Evolutionary conservation across 306 rosid species (phyloP).

Genomic region (Acacia crassicarpa): DNA sequence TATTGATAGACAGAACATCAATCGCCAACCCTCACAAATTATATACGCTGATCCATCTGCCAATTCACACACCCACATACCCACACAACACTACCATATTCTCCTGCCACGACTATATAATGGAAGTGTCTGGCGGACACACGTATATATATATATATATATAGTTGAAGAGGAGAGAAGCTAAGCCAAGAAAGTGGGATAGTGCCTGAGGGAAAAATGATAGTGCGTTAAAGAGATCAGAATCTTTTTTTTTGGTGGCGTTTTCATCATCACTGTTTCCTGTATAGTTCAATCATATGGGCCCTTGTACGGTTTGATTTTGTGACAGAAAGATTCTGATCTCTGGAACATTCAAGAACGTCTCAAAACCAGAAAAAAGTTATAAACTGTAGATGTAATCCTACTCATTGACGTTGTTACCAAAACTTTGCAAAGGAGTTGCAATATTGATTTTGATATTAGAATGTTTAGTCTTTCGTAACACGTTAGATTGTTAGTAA

Average conservation of each 20-base stretch:
- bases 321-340: not conserved
- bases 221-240: constrained; percentile 28
- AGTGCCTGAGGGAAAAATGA: not conserved
- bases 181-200: not conserved
- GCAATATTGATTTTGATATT: not conserved
- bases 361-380: not conserved
- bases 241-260: not conserved
- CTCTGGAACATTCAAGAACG: not conserved
- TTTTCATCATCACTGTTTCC: not conserved
- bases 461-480: not conserved
- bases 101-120: not conserved
- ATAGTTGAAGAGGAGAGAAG: constrained; percentile 15
- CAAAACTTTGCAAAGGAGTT: not conserved
- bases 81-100: not conserved
- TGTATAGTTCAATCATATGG: not conserved
- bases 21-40: not conserved
- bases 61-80: too few relatives aligned
- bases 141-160: not conserved
- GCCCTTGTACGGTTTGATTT: not conserved
- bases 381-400: not conserved
- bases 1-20: not conserved
- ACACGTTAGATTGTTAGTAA: not conserved
- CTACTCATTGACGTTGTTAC: not conserved
- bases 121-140: not conserved
- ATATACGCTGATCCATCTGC: too few relatives aligned